These are phyloP conservation scores for Alternaria triticina DNA, from an alignment of 2,329 filamentous ascomycete species.

Conservation along the genomic window DNA sequence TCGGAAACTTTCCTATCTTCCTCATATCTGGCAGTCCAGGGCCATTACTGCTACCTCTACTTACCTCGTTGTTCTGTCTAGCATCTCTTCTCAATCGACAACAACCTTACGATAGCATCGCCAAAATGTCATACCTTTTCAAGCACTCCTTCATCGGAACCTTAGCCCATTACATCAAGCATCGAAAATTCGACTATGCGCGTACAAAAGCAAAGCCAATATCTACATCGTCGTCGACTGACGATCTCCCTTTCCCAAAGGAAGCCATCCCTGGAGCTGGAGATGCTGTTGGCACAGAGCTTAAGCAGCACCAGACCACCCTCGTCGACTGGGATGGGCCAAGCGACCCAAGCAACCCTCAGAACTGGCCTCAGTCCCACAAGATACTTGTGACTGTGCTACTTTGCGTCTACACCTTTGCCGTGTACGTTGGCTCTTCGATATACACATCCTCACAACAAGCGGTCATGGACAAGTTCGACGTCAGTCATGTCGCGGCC, in stretches of 20 bases:
- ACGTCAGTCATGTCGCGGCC: constrained; percentile 58
- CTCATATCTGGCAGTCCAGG: background rate
- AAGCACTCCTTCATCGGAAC: constrained; percentile 28
- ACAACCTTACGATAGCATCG: background rate
- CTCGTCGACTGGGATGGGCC: constrained; percentile 50
- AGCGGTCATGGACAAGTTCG: constrained; percentile 60
- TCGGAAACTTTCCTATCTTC: background rate
- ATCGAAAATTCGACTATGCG: constrained; percentile 30
- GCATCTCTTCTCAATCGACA: background rate
- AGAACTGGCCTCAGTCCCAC: constrained; percentile 43
- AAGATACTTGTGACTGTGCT: constrained; percentile 42
- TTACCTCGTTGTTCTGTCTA: background rate
- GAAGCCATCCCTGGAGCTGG: constrained; percentile 12
- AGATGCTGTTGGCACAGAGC: constrained; percentile 21
- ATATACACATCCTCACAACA: constrained; percentile 55
- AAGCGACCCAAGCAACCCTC: constrained; percentile 43
- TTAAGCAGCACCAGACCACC: constrained; percentile 30
- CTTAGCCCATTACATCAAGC: constrained; percentile 20
- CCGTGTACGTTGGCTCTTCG: constrained; percentile 60
- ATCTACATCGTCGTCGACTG: constrained; percentile 24
- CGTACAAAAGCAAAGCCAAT: constrained; percentile 18
- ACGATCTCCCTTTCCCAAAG: constrained; percentile 20
- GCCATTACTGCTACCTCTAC: background rate
- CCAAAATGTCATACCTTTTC: constrained; percentile 30
- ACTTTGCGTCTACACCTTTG: constrained; percentile 63